Evolutionary conservation across 805 yeast species (phyloP).

Genomic region (Vanderwaltozyma verrucispora): DNA sequence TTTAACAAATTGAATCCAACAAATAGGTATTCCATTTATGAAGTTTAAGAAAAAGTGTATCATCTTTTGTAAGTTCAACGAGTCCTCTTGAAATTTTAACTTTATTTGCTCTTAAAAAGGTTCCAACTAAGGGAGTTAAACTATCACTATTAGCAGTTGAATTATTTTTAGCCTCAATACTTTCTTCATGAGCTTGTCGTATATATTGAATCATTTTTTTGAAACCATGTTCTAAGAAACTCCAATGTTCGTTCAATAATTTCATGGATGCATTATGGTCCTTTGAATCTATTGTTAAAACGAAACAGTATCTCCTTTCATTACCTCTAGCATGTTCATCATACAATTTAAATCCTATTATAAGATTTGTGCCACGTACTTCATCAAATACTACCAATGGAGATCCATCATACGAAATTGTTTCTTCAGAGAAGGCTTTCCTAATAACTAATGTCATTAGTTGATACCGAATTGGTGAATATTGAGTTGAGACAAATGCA

Average conservation of each 20-base stretch:
- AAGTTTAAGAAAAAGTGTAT: conserved; percentile 40
- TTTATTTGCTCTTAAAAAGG: conserved; percentile 46
- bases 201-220: conserved; percentile 34
- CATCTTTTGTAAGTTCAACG: conserved; percentile 43
- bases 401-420: conserved; percentile 45
- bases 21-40: conserved; percentile 53
- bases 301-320: conserved; percentile 54
- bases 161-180: conserved; percentile 20
- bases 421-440: conserved; percentile 58
- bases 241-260: conserved; percentile 43
- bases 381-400: conserved; percentile 60
- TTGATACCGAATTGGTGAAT: conserved; percentile 46
- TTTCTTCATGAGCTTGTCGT: conserved; percentile 20
- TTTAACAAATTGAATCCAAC: neutral
- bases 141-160: conserved; percentile 34
- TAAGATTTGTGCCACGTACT: conserved; percentile 47
- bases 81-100: conserved; percentile 46
- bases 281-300: conserved; percentile 48
- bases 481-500: conserved; percentile 46
- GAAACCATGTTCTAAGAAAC: conserved; percentile 35
- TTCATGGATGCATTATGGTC: conserved; percentile 23
- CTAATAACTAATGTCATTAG: conserved; percentile 49
- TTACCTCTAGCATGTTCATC: conserved; percentile 66
- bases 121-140: conserved; percentile 20
- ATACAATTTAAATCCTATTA: conserved; percentile 48